Conservation (phyloP, 768 basidiomycete genomes). For the Candolleomyces efflorescens region DNA sequence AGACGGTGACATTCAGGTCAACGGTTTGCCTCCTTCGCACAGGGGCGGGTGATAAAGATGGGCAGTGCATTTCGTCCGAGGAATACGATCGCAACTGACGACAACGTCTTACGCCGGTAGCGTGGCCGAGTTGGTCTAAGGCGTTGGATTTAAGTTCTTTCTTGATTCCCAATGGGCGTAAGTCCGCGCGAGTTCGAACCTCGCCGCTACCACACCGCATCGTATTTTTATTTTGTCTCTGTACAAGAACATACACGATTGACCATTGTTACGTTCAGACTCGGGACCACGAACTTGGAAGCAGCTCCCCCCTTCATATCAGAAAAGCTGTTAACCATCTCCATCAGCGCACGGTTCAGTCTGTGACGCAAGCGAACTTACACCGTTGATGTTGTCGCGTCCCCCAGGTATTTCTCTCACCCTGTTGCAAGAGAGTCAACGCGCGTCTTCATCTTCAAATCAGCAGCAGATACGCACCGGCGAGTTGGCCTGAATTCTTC, state of each 20-base stretch:
- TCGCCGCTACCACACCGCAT: conserved; percentile 65
- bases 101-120: conserved; percentile 31
- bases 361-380: conserved; percentile 16
- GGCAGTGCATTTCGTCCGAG: neutral
- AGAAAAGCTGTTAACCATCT: conserved; percentile 15
- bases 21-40: neutral
- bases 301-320: too few species aligned
- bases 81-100: neutral
- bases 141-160: conserved; percentile 79
- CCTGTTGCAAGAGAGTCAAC: conserved; percentile 27
- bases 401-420: conserved; percentile 70
- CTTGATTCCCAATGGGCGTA: conserved; percentile 79
- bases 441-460: neutral
- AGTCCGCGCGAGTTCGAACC: conserved; percentile 90
- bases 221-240: conserved; percentile 13
- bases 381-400: conserved; percentile 49
- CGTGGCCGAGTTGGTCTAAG: conserved; percentile 91
- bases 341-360: too few species aligned
- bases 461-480: conserved; percentile 33
- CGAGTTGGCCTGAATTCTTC: conserved; percentile 67
- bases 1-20: neutral
- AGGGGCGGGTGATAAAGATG: neutral
- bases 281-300: too few species aligned
- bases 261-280: neutral
- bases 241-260: neutral